phyloP scores from a whole-genome alignment of 495 filamentous ascomycete species.

The Aspergillus avenaceus region DNA sequence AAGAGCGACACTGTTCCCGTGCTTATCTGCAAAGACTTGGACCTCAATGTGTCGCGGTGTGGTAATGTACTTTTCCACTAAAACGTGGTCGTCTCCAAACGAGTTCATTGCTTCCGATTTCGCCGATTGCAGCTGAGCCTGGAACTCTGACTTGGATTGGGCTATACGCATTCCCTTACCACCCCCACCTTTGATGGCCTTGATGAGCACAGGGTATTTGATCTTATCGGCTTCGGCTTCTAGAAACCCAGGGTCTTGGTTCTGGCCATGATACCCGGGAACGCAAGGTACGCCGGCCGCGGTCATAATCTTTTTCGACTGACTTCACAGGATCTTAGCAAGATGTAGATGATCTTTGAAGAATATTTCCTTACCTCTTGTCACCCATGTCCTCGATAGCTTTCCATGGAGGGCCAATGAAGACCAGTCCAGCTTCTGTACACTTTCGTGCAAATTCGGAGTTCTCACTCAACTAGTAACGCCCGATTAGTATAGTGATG shows the following conservation, averaged over 20 bases:
- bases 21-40: constrained; percentile 91
- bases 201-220: constrained; percentile 88
- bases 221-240: constrained; percentile 73
- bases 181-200: constrained; percentile 94
- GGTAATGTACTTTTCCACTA: constrained; percentile 95
- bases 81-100: constrained; percentile 93
- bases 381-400: constrained; percentile 98
- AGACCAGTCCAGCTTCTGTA: constrained; percentile 84
- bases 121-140: constrained; percentile 76
- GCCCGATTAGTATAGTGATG: constrained; percentile 4
- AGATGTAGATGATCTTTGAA: neutral
- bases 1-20: constrained; percentile 78
- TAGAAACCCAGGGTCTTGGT: constrained; percentile 73
- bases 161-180: constrained; percentile 99
- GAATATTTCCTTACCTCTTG: constrained; percentile 61
- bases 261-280: constrained; percentile 87
- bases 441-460: constrained; percentile 84
- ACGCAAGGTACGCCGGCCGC: constrained; percentile 91
- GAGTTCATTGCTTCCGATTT: constrained; percentile 86
- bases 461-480: constrained; percentile 72
- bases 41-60: constrained; percentile 96
- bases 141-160: constrained; percentile 66
- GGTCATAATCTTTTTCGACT: constrained; percentile 93
- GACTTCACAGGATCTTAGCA: constrained; percentile 32
- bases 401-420: constrained; percentile 87